Evolutionary conservation across 2,329 filamentous ascomycete species (phyloP), one percentile per base, ranked within the genome.

Genomic region (Arthrinium puccinioides): DNA sequence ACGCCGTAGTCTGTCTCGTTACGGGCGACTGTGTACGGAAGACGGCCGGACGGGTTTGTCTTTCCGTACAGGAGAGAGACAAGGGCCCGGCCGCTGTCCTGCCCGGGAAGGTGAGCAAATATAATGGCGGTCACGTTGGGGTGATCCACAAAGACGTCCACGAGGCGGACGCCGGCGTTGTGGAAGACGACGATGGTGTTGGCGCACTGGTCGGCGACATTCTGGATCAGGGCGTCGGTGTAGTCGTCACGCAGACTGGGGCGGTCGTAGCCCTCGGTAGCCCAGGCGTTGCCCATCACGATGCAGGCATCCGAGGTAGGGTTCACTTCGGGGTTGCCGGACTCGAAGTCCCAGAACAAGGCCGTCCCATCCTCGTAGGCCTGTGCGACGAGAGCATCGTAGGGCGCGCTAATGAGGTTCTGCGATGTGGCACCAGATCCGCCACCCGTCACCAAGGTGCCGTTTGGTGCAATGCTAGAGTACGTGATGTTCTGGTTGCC

Each of bases 241-340:
- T 67, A 66, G 41, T 76, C 79, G 49, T 84, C 79, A 32, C 69
- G 66, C 37, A 83, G 64, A 16, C 64, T 64, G 4, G 67, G 57
- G 44, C 68, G 61, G 40, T 77, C 61, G 46, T 66, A 77, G 1
- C 79, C 80, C 55, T 86, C 82, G 0, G 78, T 75, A 3, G 75
- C 70, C 56, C 81, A 77, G 25, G 55, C 62, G 50, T 73, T 74
- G 46, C 71, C 63, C 44, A 73, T 64, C 0, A 72, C 67, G 3
- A 72, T 50, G 36, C 81, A 84, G 13, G 83, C 60, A 51, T 84
- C 64, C 7, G 62, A 54, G 6, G 24, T 55, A 13, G 51, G 45
- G 29, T 62, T 53, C 4, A 69, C 60, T 2, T 52, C 30, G 0
- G 67, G 63, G 7, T 57, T 48, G 2, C 43, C 47, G 1, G 56